Evolutionary conservation across 2,329 filamentous ascomycete genomes (phyloP), one percentile per base, ranked within the genome.

Genomic region (Alternaria infectoria): DNA sequence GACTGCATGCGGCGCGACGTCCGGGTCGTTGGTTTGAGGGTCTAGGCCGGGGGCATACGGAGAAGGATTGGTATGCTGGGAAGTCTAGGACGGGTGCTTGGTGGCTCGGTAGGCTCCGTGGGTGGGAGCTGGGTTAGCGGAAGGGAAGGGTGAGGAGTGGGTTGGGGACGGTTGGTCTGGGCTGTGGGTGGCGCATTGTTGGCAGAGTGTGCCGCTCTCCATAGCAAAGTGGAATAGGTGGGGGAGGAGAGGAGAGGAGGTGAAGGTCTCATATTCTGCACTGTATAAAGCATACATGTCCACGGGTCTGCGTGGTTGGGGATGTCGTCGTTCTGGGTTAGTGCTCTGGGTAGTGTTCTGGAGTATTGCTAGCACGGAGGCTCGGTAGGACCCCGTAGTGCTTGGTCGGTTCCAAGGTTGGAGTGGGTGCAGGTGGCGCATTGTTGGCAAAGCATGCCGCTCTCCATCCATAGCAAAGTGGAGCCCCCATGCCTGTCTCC

Each of bases 381-480:
- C 40, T 52, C 59, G 60, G 60, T 54, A 55, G 60, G 55, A 40
- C 50, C 17, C 28, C 21, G 60, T 59, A 54, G 60, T 62, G 54
- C 46, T 40, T 40, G 54, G 52, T 19, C 40, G 51, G 30, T 26
- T 32, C 23, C 10, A 26, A 15, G 52, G 45, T 45, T 51, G 58
- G 51, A 30, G 52, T 21, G 59, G 47, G 59, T 54, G 60, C 60
- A 61, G 59, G 59, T 61, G 60, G 60, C 60, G 60, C 60, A 54
- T 32, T 30, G 60, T 28, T 54, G 60, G 51, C 28, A 50, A 44
- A 54, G 54, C 54, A 62, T 59, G 50, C 56, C 55, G 60, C 56
- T 62, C 60, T 62, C 60, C 60, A 62, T 62, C 60, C 60, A 62
- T 62, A 49, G 11, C 55, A 45, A 36, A 59, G 60, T 62, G 60